Base-by-base conservation (phyloP, 768 basidiomycete genomes). In the Boletus bicolor region DNA sequence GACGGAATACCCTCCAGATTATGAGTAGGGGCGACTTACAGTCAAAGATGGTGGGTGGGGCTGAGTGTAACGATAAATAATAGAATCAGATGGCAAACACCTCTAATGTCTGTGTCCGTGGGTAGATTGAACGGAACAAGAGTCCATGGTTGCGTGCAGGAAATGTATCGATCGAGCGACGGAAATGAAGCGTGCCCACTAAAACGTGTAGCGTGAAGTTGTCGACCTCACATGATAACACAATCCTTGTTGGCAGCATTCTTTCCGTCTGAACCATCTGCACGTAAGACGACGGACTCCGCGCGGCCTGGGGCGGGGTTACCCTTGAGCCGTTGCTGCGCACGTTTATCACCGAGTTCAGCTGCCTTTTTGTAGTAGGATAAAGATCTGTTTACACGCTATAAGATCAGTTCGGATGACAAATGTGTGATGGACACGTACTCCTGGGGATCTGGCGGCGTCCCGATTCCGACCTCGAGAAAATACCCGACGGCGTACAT, bases 401-500 rank as follows among this genome's bases (percentile, higher is more conserved):
- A 53, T 46, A 2, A 24, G 5, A 49, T 59, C 30, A 57, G 50
- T 24, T 38, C 15, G 5, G 42, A 49, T 37, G 38, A 55, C 44
- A 30, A n/a, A 53, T 52, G 49, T 15, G 48, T 34, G 55, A 53
- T 57, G 50, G 50, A 36, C 19, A 79, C 86, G 62, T 66, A 91
- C 83, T 92, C 87, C 49, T 77, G 72, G 64, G 80, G 75, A 73
- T 84, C 84, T 28, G 82, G 77, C 49, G 79, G 66, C 42, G 89
- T 91, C 41, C 92, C 92, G 56, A 94, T 92, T 38, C 95, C 96
- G 44, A 96, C 93, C 75, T 99, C 96, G 60, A 87, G 81, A 72
- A 99, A 99, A 76, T 99, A 99, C 2, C 97, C 97, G 1, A 95
- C 87, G 21, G 95, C 97, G 63, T 99, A 99, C 85, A 97, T 91